Evolutionary conservation across 2,329 filamentous ascomycete species (phyloP).

Genomic region (Drechslerella coelobrocha): DNA sequence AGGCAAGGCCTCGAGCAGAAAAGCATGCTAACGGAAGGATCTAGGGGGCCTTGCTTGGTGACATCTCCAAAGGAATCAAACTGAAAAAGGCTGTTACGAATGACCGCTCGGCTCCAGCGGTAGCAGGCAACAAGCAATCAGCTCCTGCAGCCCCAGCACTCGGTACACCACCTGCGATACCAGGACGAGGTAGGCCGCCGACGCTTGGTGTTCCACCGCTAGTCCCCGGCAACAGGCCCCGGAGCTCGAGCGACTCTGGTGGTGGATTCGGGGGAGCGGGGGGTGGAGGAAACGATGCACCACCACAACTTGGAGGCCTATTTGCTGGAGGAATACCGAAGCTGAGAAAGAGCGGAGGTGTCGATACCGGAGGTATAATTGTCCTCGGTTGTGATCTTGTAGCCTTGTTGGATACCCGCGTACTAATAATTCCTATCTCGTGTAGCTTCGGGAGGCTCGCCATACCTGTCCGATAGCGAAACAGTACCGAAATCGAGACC

Average conservation of each 20-base stretch:
- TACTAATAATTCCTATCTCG: slow-evolving; percentile 52
- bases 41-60: slow-evolving; percentile 82
- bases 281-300: slow-evolving; percentile 63
- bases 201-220: slow-evolving; percentile 28
- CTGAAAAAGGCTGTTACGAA: slow-evolving; percentile 90
- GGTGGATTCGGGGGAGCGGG: slow-evolving; percentile 53
- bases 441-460: slow-evolving; percentile 70
- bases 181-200: slow-evolving; percentile 22
- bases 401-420: slow-evolving; percentile 1
- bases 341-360: slow-evolving; percentile 80
- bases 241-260: slow-evolving; percentile 47
- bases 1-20: slow-evolving; percentile 27
- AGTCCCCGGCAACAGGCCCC: slow-evolving; percentile 36
- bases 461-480: slow-evolving; percentile 84
- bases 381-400: background rate
- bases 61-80: slow-evolving; percentile 79
- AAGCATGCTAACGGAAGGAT: slow-evolving; percentile 13
- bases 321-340: slow-evolving; percentile 97
- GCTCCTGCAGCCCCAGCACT: slow-evolving; percentile 59
- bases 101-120: slow-evolving; percentile 81
- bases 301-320: slow-evolving; percentile 83
- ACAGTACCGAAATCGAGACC: slow-evolving; percentile 66
- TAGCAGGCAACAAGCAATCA: slow-evolving; percentile 64
- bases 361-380: slow-evolving; percentile 72
- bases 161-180: slow-evolving; percentile 32